phyloP scores from a whole-genome alignment of 371 early-diverging fungal species.

The Nematocida homosporus region DNA sequence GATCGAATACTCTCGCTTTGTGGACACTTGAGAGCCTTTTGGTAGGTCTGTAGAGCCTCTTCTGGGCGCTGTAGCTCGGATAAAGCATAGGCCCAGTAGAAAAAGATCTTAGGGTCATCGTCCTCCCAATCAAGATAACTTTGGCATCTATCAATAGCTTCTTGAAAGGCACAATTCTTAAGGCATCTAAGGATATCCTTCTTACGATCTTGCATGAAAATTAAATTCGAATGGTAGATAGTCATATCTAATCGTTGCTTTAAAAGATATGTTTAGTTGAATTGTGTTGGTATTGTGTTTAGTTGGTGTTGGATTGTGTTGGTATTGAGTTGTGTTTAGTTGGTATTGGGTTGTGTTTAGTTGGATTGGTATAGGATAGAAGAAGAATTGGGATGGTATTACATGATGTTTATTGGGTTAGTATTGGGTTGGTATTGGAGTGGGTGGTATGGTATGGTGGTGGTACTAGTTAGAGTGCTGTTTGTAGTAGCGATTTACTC shows the following conservation, averaged over 20 bases:
- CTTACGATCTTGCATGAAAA: conserved; percentile 3
- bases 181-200: neutral
- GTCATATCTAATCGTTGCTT: no score
- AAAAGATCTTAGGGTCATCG: neutral
- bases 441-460: neutral
- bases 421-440: neutral
- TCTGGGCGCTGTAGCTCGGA: neutral
- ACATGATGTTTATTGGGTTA: no score
- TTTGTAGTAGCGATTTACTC: neutral
- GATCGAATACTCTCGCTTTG: neutral
- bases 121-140: conserved; percentile 4
- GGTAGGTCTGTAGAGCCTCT: neutral
- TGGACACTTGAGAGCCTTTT: conserved; percentile 3
- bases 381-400: neutral
- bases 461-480: no score
- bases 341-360: no score
- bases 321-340: no score
- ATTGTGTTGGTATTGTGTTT: neutral
- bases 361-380: neutral
- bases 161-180: neutral
- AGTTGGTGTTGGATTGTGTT: no score
- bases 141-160: conserved; percentile 2
- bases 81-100: conserved; percentile 8
- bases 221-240: conserved; percentile 8
- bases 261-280: neutral